A percentile compares a stretch with the other conserved stretches of the same genome.
Evolutionary conservation across 163 green algal species (phyloP).

Genomic region (Picocystis sp.): DNA sequence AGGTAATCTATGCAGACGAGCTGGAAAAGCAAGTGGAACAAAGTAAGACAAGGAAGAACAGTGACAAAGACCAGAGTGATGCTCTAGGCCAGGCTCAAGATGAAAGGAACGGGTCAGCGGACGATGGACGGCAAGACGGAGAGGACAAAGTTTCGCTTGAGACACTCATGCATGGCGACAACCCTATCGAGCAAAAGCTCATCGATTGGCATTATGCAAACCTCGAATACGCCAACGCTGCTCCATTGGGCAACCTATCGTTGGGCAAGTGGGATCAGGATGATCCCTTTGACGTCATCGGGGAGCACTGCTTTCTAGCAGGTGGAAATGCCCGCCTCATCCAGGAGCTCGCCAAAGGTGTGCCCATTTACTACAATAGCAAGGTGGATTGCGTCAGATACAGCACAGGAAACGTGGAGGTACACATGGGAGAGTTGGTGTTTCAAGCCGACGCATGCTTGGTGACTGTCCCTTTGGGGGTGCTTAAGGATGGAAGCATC

Average conservation of each 20-base stretch:
- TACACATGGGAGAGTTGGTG: conserved; percentile 17
- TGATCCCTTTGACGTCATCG: conserved; percentile 70
- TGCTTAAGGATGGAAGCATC: conserved; percentile 46
- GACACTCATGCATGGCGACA: no score
- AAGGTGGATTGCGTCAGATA: conserved; percentile 31
- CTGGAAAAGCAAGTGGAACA: neutral
- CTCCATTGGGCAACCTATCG: conserved; percentile 28
- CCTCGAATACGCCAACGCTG: conserved; percentile 79
- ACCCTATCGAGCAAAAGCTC: conserved; percentile 24
- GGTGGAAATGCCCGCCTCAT: conserved; percentile 75
- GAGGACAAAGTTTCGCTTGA: no score
- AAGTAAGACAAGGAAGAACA: neutral
- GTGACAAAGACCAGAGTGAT: neutral
- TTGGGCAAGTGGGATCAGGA: conserved; percentile 85
- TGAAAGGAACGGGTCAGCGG: no score
- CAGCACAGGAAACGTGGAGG: conserved; percentile 42
- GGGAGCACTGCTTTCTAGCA: conserved; percentile 43
- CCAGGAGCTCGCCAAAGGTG: conserved; percentile 35
- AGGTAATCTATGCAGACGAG: neutral
- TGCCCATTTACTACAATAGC: conserved; percentile 63
- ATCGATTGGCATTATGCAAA: conserved; percentile 85
- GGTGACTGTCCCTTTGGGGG: conserved; percentile 64
- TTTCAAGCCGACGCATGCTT: conserved; percentile 51
- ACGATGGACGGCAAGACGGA: no score
- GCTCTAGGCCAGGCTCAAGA: no score